phyloP scores from a whole-genome alignment of 2,329 filamentous ascomycete species.

The Cladosporium sp. region DNA sequence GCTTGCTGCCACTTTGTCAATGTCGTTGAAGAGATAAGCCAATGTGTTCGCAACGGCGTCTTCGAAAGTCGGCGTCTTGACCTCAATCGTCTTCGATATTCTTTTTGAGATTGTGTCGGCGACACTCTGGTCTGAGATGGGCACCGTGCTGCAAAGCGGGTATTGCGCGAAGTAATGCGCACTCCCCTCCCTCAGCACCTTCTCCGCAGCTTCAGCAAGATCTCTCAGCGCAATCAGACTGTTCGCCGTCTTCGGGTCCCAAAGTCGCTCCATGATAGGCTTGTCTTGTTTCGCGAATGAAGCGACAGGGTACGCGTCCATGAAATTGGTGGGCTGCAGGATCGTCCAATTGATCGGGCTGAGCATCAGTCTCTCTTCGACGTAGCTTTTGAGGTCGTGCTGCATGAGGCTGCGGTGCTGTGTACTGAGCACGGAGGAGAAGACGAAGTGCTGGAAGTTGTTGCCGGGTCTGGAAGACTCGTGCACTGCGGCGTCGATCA shows the following conservation, averaged over 20 bases:
- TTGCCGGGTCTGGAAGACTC: slow-evolving; percentile 24
- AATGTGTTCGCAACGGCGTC: background rate
- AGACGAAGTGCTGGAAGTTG: slow-evolving; percentile 42
- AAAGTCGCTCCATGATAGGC: background rate
- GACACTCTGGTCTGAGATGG: background rate
- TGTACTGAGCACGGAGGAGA: slow-evolving; percentile 38
- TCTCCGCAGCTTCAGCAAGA: background rate
- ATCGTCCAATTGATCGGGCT: slow-evolving; percentile 40
- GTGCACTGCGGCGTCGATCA: slow-evolving; percentile 41
- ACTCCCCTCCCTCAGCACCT: background rate
- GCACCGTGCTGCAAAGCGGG: background rate
- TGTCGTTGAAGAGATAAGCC: background rate
- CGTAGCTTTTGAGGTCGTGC: slow-evolving; percentile 41
- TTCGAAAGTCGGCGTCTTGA: background rate
- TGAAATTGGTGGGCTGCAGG: slow-evolving; percentile 40
- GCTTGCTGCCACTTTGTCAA: background rate
- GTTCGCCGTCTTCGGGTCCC: background rate
- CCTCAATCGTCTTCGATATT: background rate
- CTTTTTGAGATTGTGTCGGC: background rate
- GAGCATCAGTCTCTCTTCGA: slow-evolving; percentile 42
- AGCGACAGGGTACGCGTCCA: slow-evolving; percentile 25
- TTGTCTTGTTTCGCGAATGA: background rate
- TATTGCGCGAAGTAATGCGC: background rate
- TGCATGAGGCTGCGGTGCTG: slow-evolving; percentile 41
- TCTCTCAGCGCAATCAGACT: background rate